phyloP scores from a whole-genome alignment of 495 filamentous ascomycete species.

The Podospora tetraspora region DNA sequence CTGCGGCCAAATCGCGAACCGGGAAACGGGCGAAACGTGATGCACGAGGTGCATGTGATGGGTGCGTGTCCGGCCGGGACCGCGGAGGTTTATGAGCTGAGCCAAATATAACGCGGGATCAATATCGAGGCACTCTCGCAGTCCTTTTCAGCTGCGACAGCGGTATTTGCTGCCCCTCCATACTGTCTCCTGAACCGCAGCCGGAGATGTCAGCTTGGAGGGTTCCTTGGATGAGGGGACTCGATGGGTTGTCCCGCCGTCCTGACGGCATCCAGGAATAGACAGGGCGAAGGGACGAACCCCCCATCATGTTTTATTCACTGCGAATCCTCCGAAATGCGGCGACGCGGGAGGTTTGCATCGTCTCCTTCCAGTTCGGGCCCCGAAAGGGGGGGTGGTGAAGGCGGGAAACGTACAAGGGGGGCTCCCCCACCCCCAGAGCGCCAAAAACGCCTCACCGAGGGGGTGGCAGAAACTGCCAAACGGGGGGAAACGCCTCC shows the following conservation, averaged over 20 bases:
- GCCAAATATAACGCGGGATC: neutral
- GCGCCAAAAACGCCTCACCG: neutral
- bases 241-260: neutral
- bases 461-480: neutral
- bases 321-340: neutral
- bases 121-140: neutral
- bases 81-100: neutral
- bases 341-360: neutral
- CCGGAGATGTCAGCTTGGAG: neutral
- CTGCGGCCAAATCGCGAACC: neutral
- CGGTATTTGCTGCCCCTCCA: neutral
- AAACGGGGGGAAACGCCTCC: neutral
- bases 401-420: neutral
- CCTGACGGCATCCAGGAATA: neutral
- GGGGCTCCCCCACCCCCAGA: neutral
- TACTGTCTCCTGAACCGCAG: neutral
- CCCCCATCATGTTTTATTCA: neutral
- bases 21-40: neutral
- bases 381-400: neutral
- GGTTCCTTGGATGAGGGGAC: neutral
- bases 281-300: neutral
- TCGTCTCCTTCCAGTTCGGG: neutral
- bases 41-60: neutral
- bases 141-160: neutral
- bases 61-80: neutral